These are phyloP conservation scores for Malus hybrid DNA, from an alignment of 331 rosid species.

Conservation along the genomic window DNA sequence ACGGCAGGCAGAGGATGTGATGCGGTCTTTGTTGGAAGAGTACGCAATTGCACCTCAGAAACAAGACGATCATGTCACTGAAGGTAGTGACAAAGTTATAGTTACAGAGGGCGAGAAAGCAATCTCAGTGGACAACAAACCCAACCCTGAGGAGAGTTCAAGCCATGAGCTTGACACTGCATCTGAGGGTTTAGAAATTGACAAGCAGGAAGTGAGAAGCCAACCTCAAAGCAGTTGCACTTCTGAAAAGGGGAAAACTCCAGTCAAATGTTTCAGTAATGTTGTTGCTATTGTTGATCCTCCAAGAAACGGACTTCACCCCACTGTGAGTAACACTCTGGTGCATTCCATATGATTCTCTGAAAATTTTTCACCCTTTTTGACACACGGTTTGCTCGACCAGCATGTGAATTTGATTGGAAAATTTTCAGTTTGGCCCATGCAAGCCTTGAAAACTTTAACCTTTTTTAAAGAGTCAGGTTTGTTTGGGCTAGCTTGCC, in stretches of 20 bases:
- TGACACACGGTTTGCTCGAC: no score
- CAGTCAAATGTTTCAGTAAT: slow-evolving; percentile 45
- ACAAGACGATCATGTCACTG: slow-evolving; percentile 29
- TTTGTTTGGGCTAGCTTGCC: no score
- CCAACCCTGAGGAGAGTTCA: slow-evolving; percentile 22
- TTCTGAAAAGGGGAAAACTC: slow-evolving; percentile 39
- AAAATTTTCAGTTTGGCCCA: no score
- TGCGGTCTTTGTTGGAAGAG: slow-evolving; percentile 83
- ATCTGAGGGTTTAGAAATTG: slow-evolving; percentile 35
- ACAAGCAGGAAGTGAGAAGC: slow-evolving; percentile 27
- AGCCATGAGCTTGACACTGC: slow-evolving; percentile 28
- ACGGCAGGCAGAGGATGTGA: slow-evolving; percentile 88
- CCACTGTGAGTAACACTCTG: slow-evolving; percentile 55
- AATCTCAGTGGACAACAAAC: background rate
- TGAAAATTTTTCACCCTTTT: background rate
- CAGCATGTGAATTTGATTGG: no score
- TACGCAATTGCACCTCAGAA: slow-evolving; percentile 40
- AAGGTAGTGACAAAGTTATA: slow-evolving; percentile 15
- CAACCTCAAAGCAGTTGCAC: slow-evolving; percentile 24
- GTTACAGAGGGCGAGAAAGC: slow-evolving; percentile 23
- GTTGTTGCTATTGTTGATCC: slow-evolving; percentile 97
- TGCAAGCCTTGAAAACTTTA: no score
- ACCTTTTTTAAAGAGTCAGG: no score
- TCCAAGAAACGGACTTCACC: slow-evolving; percentile 93
- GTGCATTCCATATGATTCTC: background rate